phyloP scores from a whole-genome alignment of 352 stramenopile species.

The Globisporangium splendens region DNA sequence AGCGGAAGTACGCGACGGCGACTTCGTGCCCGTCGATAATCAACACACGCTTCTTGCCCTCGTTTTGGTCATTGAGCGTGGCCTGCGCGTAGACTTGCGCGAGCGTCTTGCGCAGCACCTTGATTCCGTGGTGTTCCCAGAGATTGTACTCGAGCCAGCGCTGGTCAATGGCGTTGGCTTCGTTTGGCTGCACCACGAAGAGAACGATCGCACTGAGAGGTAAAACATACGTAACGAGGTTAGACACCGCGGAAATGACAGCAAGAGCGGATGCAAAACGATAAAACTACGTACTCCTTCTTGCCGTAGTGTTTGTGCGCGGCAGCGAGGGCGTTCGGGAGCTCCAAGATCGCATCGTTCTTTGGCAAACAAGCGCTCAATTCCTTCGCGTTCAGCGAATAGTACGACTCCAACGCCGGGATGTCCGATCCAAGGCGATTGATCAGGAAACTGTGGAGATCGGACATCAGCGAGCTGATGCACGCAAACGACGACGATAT shows the following conservation, averaged over 20 bases:
- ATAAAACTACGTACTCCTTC: conserved; percentile 43
- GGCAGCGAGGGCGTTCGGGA: conserved; percentile 59
- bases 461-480: conserved; percentile 90
- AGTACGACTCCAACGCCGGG: conserved; percentile 47
- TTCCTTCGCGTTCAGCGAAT: conserved; percentile 35
- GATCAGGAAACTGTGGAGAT: conserved; percentile 86
- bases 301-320: conserved; percentile 72
- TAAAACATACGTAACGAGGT: conserved; percentile 3
- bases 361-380: conserved; percentile 42
- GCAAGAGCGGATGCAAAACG: not conserved
- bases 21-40: conserved; percentile 76
- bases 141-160: conserved; percentile 92
- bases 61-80: conserved; percentile 21
- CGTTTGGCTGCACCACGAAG: conserved; percentile 90
- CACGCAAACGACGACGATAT: conserved; percentile 97
- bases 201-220: conserved; percentile 64
- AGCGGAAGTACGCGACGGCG: conserved; percentile 94
- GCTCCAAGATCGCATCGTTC: conserved; percentile 67
- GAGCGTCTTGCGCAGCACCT: conserved; percentile 75
- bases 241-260: conserved; percentile 3
- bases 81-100: conserved; percentile 46
- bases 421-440: conserved; percentile 44
- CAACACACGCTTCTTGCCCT: conserved; percentile 41
- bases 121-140: conserved; percentile 78
- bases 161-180: conserved; percentile 91